Percentiles rank a stretch among this genome's conserved stretches.
phyloP scores from a whole-genome alignment of 169 alveolate species.

The Plasmodium gaboni region DNA sequence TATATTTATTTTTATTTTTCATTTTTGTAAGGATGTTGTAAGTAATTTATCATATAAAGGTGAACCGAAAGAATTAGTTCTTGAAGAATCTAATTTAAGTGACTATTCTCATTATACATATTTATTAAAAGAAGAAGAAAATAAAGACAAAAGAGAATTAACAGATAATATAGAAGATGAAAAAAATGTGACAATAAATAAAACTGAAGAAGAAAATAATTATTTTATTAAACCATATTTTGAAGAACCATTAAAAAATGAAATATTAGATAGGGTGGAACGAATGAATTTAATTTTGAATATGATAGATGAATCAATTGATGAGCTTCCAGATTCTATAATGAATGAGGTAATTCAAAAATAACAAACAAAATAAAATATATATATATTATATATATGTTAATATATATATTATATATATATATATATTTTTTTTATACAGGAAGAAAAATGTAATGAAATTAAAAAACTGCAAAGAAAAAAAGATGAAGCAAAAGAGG shows the following conservation, averaged over 20 bases:
- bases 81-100: conserved; percentile 21
- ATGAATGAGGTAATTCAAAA: conserved; percentile 28
- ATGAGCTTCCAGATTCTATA: conserved; percentile 58
- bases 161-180: neutral
- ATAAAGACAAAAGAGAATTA: conserved; percentile 3
- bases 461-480: conserved; percentile 40
- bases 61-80: conserved; percentile 40
- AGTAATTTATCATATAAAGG: conserved; percentile 66
- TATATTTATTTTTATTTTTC: neutral
- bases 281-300: conserved; percentile 58
- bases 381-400: neutral
- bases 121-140: conserved; percentile 35
- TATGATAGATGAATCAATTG: conserved; percentile 45
- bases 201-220: conserved; percentile 8
- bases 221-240: conserved; percentile 58
- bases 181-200: neutral
- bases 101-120: conserved; percentile 39
- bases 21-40: conserved; percentile 35
- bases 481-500: conserved; percentile 59
- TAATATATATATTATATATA: neutral
- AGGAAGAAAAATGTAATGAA: conserved; percentile 64
- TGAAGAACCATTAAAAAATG: conserved; percentile 22
- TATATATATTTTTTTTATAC: neutral
- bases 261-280: conserved; percentile 58
- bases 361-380: neutral